phyloP scores from a whole-genome alignment of 176 grass and related monocot genomes.

The Phoenix dactylifera region DNA sequence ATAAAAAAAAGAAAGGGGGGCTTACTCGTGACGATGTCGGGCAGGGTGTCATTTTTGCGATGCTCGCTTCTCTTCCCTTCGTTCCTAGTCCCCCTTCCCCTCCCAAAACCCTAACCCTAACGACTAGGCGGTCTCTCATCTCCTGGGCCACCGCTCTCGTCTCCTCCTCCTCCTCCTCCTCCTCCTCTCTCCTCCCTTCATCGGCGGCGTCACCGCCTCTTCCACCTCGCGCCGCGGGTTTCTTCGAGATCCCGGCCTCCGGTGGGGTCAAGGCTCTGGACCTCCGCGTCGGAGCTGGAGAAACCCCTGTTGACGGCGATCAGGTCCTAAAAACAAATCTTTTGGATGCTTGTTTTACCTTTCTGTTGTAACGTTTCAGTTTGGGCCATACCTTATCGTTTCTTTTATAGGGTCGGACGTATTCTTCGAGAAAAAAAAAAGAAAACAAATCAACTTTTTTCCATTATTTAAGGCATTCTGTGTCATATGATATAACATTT shows the following conservation, averaged over 20 bases:
- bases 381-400: background rate
- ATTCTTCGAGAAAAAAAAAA: too few species aligned
- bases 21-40: too few species aligned
- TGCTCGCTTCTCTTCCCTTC: background rate
- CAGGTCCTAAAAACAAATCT: slow-evolving; percentile 25
- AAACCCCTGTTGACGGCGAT: slow-evolving; percentile 47
- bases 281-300: slow-evolving; percentile 56
- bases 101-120: slow-evolving; percentile 14
- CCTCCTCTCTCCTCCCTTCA: slow-evolving; percentile 8
- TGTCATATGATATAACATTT: too few species aligned
- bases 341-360: background rate
- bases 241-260: slow-evolving; percentile 61
- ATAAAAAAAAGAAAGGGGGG: too few species aligned
- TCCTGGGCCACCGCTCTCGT: slow-evolving; percentile 38
- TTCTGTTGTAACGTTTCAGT: background rate
- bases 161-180: slow-evolving; percentile 9
- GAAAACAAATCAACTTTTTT: too few species aligned
- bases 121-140: background rate
- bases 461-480: too few species aligned
- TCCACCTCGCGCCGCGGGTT: slow-evolving; percentile 7
- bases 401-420: too few species aligned
- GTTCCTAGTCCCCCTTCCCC: background rate
- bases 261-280: slow-evolving; percentile 74
- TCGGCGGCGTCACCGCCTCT: slow-evolving; percentile 16
- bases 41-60: too few species aligned